A percentile compares a stretch with the other conserved stretches of the same genome.
These are phyloP conservation scores for Sphaerostilbella broomeana DNA, from an alignment of 2,329 filamentous ascomycete genomes.

Conservation along the genomic window DNA sequence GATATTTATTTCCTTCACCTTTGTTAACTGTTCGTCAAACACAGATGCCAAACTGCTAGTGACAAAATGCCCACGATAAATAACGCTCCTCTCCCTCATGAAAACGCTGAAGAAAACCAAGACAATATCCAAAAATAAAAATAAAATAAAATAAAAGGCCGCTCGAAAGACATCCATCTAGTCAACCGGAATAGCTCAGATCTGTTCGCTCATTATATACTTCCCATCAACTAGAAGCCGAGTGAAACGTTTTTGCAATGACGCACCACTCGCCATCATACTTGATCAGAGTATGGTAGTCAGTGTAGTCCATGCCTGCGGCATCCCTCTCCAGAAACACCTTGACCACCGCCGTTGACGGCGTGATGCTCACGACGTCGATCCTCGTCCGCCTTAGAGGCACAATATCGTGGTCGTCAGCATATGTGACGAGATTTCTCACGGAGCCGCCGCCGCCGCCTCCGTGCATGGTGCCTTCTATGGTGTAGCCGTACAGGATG, in stretches of 20 bases:
- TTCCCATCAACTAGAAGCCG: constrained; percentile 2
- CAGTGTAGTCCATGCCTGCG: constrained; percentile 7
- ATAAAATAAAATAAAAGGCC: background rate
- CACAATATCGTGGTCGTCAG: constrained; percentile 5
- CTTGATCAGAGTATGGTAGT: constrained; percentile 16
- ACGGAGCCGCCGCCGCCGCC: too few species aligned
- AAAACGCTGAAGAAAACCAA: background rate
- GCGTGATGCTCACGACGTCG: constrained; percentile 16
- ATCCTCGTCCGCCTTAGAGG: constrained; percentile 8
- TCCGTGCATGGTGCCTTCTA: background rate
- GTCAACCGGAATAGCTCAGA: background rate
- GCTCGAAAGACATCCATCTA: too few species aligned
- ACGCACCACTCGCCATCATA: constrained; percentile 13
- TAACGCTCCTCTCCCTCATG: background rate
- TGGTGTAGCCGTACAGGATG: constrained; percentile 13
- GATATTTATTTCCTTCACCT: too few species aligned
- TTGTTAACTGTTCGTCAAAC: too few species aligned
- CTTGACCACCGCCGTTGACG: constrained; percentile 15
- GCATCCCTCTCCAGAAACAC: constrained; percentile 15
- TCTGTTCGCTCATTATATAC: background rate
- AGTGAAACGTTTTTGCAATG: constrained; percentile 14
- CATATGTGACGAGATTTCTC: constrained; percentile 5
- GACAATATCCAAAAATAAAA: background rate
- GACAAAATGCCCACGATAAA: too few species aligned
- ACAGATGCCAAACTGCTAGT: too few species aligned